Base-by-base conservation (phyloP, 2,329 filamentous ascomycete species). In the Elsinoe australis region DNA sequence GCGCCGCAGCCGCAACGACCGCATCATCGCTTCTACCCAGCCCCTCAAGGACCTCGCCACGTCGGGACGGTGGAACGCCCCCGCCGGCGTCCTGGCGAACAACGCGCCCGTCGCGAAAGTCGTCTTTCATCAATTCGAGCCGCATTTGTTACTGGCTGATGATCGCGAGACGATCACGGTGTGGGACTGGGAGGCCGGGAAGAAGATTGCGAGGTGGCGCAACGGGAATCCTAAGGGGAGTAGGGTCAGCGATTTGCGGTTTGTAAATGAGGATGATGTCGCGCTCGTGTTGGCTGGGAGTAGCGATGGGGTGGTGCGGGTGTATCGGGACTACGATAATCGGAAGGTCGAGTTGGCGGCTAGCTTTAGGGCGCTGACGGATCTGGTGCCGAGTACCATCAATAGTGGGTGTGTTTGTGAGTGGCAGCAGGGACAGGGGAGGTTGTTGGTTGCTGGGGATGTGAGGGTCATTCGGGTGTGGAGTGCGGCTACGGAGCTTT, bases 181-280 rank as follows among this genome's bases (percentile, higher is more conserved):
- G 22, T 96, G 92, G 86, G 92, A 98, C 64, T 98, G 89, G 85
- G 82, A 87, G 66, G 79, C 78, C 48, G 80, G 84, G 55, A 76
- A 74, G 42, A 79, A 83, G 26, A 71, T 95, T 54, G 86, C 80
- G 61, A 82, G 84, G 49, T 98, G 98, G 67, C 94, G 86, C 21
- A 96, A 96, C 59, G 89, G 87, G 41, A 98, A 98, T 59, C 92
- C 92, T 0, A 74, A 82, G 24, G 87, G 89, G 2, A 95, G 88
- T 19, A 87, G 82, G 57, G 94, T 98, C 58, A 95, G 88, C 47
- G 89, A 96, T 64, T 82, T 95, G 63, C 86, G 88, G 49, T 95
- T 96, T 65, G 94, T 98, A 71, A 98, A 98, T 57, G 92, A 98
- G 66, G 92, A 98, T 58, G 92, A 98, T 62, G 87, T 94, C 61